phyloP scores from a whole-genome alignment of 225 moss, liverwort and hornwort genomes.

The Antitrichia curtipendula region DNA sequence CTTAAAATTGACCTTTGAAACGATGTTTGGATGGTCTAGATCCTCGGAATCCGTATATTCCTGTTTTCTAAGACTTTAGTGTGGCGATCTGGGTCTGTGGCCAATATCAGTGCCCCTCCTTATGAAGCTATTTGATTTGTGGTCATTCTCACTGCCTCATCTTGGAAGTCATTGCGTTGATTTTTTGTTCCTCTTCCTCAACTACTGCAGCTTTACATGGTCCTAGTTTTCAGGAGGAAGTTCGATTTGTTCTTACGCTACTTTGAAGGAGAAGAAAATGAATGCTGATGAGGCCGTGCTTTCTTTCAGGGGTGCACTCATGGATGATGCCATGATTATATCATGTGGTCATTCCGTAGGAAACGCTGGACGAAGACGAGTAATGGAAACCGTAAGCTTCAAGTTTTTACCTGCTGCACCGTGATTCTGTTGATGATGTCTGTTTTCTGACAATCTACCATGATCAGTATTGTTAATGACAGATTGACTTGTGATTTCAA shows the following conservation, averaged over 20 bases:
- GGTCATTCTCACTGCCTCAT: neutral
- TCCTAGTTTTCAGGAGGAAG: neutral
- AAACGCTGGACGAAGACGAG: slow-evolving; percentile 62
- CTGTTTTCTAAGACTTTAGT: neutral
- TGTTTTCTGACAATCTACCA: neutral
- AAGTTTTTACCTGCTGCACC: neutral
- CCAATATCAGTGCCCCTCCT: neutral
- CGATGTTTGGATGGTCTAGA: neutral
- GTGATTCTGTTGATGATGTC: neutral
- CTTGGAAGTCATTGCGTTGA: neutral
- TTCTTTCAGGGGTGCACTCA: slow-evolving; percentile 68
- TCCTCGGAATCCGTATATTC: neutral
- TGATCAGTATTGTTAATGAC: neutral
- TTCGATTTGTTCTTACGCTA: neutral
- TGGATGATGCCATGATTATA: slow-evolving; percentile 98
- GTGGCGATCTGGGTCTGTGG: neutral
- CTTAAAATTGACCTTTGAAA: neutral
- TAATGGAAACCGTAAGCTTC: slow-evolving; percentile 70
- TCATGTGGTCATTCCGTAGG: slow-evolving; percentile 97
- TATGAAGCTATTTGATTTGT: neutral
- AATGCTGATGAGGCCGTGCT: neutral
- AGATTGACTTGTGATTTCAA: neutral
- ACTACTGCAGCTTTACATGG: neutral
- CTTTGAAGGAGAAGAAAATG: neutral
- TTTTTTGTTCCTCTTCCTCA: neutral